Conservation (phyloP, 2,329 filamentous ascomycete species). For the Aspergillus sp. region DNA sequence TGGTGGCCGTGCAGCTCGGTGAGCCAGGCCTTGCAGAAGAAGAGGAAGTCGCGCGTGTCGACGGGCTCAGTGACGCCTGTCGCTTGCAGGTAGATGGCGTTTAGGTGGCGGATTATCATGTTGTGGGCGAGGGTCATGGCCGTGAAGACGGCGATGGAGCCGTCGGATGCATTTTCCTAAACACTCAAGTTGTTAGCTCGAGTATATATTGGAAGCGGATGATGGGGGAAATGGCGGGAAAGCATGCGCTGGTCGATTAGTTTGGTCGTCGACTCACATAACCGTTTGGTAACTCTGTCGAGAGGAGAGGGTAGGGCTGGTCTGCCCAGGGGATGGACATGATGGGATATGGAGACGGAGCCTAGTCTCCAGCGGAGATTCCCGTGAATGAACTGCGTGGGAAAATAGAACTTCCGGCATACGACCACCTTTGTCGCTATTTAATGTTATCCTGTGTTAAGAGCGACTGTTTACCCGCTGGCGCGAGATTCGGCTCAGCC, state of each 20-base stretch:
- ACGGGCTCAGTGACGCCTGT: neutral
- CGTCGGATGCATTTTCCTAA: neutral
- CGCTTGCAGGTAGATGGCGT: constrained; percentile 1
- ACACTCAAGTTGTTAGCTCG: neutral
- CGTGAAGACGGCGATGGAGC: neutral
- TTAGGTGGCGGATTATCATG: constrained; percentile 2
- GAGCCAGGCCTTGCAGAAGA: constrained; percentile 1
- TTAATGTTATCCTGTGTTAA: too few relatives aligned
- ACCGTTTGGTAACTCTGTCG: neutral
- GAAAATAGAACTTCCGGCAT: too few relatives aligned
- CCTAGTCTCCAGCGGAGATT: too few relatives aligned
- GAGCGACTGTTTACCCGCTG: too few relatives aligned
- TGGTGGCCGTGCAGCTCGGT: neutral
- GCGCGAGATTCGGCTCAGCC: too few relatives aligned
- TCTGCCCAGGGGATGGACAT: constrained; percentile 2
- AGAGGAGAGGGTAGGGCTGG: neutral
- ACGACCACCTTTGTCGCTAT: too few relatives aligned
- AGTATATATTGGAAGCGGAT: neutral
- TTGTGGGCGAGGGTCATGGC: neutral
- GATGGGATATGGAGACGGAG: neutral
- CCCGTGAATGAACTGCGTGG: too few relatives aligned
- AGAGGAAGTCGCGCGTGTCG: constrained; percentile 1
- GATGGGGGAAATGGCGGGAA: neutral
- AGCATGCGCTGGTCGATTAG: neutral
- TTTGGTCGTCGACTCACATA: neutral